Percentiles rank a stretch among this genome's conserved stretches.
Evolutionary conservation across 2,329 filamentous ascomycete genomes (phyloP).

Genomic region (Exserohilum rostratum): DNA sequence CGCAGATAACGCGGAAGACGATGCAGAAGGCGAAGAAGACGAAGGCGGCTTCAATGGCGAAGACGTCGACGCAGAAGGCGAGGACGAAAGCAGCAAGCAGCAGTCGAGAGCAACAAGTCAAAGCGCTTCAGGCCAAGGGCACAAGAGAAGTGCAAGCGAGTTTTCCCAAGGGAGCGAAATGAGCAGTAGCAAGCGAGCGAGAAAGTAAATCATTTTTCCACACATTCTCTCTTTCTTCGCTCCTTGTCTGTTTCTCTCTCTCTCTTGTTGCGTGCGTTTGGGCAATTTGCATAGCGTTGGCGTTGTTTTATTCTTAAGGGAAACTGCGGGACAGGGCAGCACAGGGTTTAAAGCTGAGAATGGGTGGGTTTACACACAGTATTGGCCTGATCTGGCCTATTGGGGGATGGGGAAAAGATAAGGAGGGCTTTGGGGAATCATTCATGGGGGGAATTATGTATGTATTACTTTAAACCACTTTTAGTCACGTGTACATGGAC

Average conservation of each 20-base stretch:
- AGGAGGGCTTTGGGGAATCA: no score
- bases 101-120: slow-evolving; percentile 36
- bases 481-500: not conserved
- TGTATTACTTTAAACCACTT: no score
- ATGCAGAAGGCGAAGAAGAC: slow-evolving; percentile 25
- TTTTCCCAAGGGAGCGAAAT: slow-evolving; percentile 61
- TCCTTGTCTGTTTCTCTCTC: not conserved
- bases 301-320: no score
- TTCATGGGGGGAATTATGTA: no score
- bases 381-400: no score
- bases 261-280: not conserved
- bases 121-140: slow-evolving; percentile 37
- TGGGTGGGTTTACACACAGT: not conserved
- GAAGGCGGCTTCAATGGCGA: slow-evolving; percentile 39
- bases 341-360: not conserved
- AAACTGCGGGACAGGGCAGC: not conserved
- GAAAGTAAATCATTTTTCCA: no score
- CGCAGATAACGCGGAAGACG: slow-evolving; percentile 44
- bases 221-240: not conserved
- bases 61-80: slow-evolving; percentile 42
- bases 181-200: slow-evolving; percentile 40
- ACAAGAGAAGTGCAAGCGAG: slow-evolving; percentile 85
- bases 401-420: no score
- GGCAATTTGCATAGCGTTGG: slow-evolving; percentile 24
- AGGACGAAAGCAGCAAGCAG: slow-evolving; percentile 40